These are phyloP conservation scores for Salix purpurea DNA, from an alignment of 345 rosid species.

Conservation along the genomic window DNA sequence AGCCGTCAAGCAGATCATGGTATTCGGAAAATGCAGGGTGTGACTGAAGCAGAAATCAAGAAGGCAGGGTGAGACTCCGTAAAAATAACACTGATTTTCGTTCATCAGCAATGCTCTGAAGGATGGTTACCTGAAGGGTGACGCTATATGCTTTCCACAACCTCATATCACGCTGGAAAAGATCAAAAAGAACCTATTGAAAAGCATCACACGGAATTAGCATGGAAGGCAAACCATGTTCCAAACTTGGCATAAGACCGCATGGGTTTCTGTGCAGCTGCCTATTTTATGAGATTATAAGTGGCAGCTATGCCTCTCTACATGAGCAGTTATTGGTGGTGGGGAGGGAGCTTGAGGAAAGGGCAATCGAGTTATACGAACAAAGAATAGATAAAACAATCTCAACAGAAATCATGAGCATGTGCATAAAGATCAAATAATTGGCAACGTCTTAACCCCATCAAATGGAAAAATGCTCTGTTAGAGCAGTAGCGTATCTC, in stretches of 20 bases:
- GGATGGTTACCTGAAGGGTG: constrained; percentile 40
- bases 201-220: not conserved
- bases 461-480: not conserved
- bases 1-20: constrained; percentile 58
- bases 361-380: not conserved
- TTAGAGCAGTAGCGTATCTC: not conserved
- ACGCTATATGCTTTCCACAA: constrained; percentile 81
- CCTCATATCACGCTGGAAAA: constrained; percentile 67
- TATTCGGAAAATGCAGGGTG: constrained; percentile 61
- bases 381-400: not conserved
- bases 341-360: not conserved
- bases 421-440: not conserved
- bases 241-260: not conserved
- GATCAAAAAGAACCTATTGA: constrained; percentile 79
- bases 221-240: not conserved
- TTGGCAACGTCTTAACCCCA: not conserved
- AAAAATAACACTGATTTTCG: not conserved
- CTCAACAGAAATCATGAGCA: not conserved
- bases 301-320: not conserved
- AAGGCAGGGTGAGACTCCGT: constrained; percentile 1
- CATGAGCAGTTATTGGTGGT: not conserved
- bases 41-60: constrained; percentile 39
- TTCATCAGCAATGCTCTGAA: not conserved
- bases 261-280: not conserved
- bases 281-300: not conserved